Base-by-base conservation (phyloP, 345 rosid species). In the Salix brachista region DNA sequence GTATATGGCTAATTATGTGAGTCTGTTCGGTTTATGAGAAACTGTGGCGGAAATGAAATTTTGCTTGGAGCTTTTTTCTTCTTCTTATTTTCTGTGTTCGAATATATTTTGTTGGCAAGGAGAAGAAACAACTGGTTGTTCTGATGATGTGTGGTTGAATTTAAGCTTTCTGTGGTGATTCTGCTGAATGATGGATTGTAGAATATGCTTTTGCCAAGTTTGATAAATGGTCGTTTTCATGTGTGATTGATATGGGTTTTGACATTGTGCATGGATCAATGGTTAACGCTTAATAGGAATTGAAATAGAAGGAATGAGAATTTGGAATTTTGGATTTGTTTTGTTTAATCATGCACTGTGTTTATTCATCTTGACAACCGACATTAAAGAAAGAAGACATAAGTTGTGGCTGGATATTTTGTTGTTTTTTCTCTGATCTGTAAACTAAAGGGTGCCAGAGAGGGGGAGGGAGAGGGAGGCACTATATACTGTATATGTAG, bases 161-260 rank as follows among this genome's bases (percentile, higher is more conserved):
- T 61, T 60, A 64, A 56, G 69, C 70, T 69, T 73, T 79, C 6
- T 36, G 23, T 18, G 60, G 71, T 61, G 54, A 23, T 16, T 10
- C 41, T 32, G 21, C 14, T 66, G 69, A 66, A 37, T 69, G 69
- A 74, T 74, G 70, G 34, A 50, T 61, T 73, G 50, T 68, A 58
- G 69, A 28, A 69, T 44, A 41, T 69, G 52, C 3, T 32, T 34
- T 65, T 65, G 44, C 28, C 34, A 39, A 19, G 77, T 39, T 42
- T 41, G 19, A 39, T 30, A 74, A 69, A 50, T 19, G 56, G 64
- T 77, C 65, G 26, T 18, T 48, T 41, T 67, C 21, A 14, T 21
- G 25, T 41, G 41, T 52, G 72, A 71, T 66, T 52, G 52, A 50
- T 50, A 52, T 76, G 17, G 52, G 36, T 68, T 42, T 58, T 41